Evolutionary conservation across 352 stramenopile species (phyloP).

Genomic region (Bremia lactucae): DNA sequence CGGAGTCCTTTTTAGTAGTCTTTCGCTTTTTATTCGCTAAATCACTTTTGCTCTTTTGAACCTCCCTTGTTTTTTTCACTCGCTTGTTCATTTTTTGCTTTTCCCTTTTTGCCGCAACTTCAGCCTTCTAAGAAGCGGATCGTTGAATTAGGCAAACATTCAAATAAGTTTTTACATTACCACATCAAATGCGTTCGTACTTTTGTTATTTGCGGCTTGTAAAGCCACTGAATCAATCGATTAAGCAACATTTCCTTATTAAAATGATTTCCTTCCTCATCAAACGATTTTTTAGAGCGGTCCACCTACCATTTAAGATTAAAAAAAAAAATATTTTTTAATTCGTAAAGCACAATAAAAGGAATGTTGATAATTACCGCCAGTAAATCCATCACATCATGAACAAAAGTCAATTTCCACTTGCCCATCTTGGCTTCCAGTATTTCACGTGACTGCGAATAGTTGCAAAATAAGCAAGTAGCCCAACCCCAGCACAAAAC

Average conservation of each 20-base stretch:
- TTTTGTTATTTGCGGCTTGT: constrained; percentile 45
- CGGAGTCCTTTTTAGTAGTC: constrained; percentile 25
- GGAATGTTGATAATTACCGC: no score
- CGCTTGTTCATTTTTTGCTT: constrained; percentile 34
- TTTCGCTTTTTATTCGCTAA: constrained; percentile 36
- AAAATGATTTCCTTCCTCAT: constrained; percentile 38
- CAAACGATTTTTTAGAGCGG: constrained; percentile 78
- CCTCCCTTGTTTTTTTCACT: constrained; percentile 25
- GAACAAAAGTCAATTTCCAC: constrained; percentile 60
- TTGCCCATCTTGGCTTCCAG: constrained; percentile 52
- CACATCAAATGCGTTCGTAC: no score
- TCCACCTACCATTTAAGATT: constrained; percentile 39
- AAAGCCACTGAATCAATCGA: constrained; percentile 68
- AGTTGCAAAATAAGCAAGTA: neutral
- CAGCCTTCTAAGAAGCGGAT: constrained; percentile 25
- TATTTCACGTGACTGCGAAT: constrained; percentile 38
- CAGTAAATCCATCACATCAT: constrained; percentile 71
- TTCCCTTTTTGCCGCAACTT: constrained; percentile 17
- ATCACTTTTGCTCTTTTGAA: constrained; percentile 8
- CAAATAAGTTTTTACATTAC: no score
- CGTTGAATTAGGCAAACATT: no score
- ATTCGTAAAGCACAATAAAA: no score
- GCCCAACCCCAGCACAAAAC: no score
- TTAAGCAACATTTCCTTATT: constrained; percentile 59
- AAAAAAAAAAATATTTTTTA: constrained; percentile 1